Conservation (phyloP, 768 basidiomycete species). For the Gymnopilus dilepis region DNA sequence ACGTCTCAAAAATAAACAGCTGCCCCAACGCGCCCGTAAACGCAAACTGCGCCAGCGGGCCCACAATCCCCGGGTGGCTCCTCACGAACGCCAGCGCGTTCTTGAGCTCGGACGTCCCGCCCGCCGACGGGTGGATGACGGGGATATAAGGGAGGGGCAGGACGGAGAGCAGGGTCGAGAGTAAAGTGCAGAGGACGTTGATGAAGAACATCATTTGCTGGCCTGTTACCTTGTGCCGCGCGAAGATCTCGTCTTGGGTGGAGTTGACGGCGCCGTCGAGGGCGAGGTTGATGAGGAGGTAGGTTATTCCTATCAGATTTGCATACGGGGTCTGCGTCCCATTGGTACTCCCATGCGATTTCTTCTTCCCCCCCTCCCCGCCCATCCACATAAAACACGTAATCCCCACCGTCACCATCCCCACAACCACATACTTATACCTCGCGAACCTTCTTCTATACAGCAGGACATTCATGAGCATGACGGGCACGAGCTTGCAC, state of each 20-base stretch:
- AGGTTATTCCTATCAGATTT: constrained; percentile 72
- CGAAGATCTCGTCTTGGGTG: constrained; percentile 96
- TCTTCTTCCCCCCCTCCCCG: constrained; percentile 52
- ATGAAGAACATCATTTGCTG: constrained; percentile 99
- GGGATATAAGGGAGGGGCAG: constrained; percentile 84
- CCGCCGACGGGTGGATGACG: constrained; percentile 72
- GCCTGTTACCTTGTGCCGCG: constrained; percentile 71
- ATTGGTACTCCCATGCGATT: constrained; percentile 36
- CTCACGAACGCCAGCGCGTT: constrained; percentile 76
- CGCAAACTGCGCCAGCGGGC: constrained; percentile 83
- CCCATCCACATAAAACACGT: constrained; percentile 94
- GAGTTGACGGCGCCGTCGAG: constrained; percentile 95
- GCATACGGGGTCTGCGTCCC: constrained; percentile 49
- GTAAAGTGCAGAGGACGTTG: constrained; percentile 81
- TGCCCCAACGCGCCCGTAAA: constrained; percentile 94
- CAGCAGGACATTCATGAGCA: constrained; percentile 95
- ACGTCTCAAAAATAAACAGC: constrained; percentile 96
- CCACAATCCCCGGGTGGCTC: constrained; percentile 74
- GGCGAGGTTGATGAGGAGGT: constrained; percentile 84
- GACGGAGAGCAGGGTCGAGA: constrained; percentile 71
- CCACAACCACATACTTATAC: constrained; percentile 95
- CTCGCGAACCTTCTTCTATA: constrained; percentile 92
- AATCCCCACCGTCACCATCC: constrained; percentile 91
- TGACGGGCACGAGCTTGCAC: constrained; percentile 98
- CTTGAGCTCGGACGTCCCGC: constrained; percentile 64